Evolutionary conservation across 352 stramenopile genomes (phyloP).

Genomic region (Ophiocytium majus): DNA sequence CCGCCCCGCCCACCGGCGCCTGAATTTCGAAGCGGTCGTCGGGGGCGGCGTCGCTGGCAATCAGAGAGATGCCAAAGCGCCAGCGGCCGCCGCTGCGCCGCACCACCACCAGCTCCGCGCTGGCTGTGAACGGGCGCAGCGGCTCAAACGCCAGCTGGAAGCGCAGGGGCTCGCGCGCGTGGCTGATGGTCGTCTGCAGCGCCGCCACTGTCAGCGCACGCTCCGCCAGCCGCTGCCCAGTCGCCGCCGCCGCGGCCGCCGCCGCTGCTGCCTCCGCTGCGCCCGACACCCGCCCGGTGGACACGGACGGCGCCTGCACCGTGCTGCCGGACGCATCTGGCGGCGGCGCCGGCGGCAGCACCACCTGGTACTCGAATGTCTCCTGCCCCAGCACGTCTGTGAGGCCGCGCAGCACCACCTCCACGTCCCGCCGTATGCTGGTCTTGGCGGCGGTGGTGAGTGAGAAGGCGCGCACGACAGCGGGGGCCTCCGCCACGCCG

Average conservation of each 20-base stretch:
- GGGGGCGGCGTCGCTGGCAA: slow-evolving; percentile 34
- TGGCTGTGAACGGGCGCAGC: slow-evolving; percentile 34
- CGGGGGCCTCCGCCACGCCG: slow-evolving; percentile 62
- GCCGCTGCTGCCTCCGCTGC: neutral
- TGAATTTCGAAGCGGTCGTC: slow-evolving; percentile 38
- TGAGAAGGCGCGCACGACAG: slow-evolving; percentile 33
- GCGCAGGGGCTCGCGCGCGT: neutral
- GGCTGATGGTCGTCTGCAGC: neutral
- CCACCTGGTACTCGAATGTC: slow-evolving; percentile 41
- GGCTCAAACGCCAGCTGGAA: slow-evolving; percentile 45
- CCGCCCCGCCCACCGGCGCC: slow-evolving; percentile 30
- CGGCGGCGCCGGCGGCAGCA: neutral
- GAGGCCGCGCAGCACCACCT: slow-evolving; percentile 42
- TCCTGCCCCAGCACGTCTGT: slow-evolving; percentile 35
- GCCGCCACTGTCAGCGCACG: neutral
- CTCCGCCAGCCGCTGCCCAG: neutral
- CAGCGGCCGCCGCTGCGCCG: slow-evolving; percentile 36
- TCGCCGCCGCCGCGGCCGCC: neutral
- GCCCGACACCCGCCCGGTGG: neutral
- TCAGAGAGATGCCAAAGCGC: slow-evolving; percentile 42
- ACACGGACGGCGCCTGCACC: no score
- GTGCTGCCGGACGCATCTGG: neutral
- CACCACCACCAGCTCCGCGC: slow-evolving; percentile 38
- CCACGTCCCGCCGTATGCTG: slow-evolving; percentile 37
- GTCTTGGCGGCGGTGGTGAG: slow-evolving; percentile 39